Percentiles rank a stretch among this genome's conserved stretches.
phyloP scores from a whole-genome alignment of 129 eudicot genomes.

The Pittosporum tobira region DNA sequence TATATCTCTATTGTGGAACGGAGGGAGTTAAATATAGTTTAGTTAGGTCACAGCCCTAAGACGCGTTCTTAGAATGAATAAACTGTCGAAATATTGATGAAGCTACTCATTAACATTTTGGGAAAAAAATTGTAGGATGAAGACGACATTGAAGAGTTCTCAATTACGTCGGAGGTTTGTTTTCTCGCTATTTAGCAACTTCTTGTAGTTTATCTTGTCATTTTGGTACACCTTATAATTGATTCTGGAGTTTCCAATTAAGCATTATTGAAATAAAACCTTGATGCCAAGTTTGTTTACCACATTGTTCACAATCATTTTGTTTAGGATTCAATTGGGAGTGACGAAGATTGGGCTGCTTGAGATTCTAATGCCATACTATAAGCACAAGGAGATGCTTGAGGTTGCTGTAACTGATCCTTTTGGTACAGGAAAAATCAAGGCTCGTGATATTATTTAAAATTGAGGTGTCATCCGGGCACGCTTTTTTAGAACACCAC shows the following conservation, averaged over 20 bases:
- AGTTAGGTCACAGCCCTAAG: background rate
- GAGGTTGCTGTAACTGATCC: no score
- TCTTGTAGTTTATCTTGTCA: background rate
- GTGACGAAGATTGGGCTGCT: constrained; percentile 1
- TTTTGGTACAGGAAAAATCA: no score
- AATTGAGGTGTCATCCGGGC: no score
- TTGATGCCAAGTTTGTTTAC: background rate
- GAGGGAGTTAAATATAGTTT: no score
- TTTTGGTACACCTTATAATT: background rate
- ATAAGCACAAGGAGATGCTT: background rate
- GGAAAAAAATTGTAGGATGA: background rate
- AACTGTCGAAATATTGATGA: background rate
- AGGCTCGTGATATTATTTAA: no score
- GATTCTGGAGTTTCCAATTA: background rate
- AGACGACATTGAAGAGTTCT: constrained; percentile 12
- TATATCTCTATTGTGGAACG: no score
- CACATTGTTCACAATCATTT: background rate
- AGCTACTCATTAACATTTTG: background rate
- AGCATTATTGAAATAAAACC: background rate
- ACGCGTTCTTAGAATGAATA: background rate
- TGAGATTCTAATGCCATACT: background rate
- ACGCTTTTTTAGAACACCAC: no score
- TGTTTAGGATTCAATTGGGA: constrained; percentile 3
- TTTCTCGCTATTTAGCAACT: background rate
- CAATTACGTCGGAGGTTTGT: background rate